These are phyloP conservation scores for Raphanus sativus DNA, from an alignment of 345 rosid species.

Conservation along the genomic window DNA sequence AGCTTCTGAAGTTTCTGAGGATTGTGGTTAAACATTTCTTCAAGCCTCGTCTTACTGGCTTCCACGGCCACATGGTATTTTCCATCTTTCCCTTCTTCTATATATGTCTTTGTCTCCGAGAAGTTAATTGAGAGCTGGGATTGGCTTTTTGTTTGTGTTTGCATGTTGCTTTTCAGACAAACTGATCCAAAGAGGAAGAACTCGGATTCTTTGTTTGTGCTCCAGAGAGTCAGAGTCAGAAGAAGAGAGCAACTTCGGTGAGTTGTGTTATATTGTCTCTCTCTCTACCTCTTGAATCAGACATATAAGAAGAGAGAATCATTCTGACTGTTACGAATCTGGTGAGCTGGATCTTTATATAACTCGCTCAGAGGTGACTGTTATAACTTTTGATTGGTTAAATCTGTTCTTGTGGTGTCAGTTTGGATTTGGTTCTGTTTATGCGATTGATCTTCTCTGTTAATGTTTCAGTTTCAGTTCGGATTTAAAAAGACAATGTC, in stretches of 20 bases:
- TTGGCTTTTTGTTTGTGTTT: neutral
- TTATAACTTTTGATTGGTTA: neutral
- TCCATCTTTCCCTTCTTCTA: no score
- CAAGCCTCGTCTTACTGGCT: neutral
- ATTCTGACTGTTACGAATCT: neutral
- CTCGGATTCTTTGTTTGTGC: neutral
- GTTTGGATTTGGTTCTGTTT: neutral
- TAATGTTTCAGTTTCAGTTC: neutral
- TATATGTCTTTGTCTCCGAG: neutral
- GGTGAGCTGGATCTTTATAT: neutral
- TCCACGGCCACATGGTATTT: neutral
- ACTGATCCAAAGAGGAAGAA: neutral
- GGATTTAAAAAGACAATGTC: neutral
- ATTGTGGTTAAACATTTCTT: neutral
- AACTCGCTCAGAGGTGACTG: neutral
- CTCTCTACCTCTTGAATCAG: neutral
- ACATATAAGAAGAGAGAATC: neutral
- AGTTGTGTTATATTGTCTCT: neutral
- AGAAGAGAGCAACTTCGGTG: neutral
- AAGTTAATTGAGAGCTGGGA: neutral
- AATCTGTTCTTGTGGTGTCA: neutral
- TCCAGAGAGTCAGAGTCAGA: neutral
- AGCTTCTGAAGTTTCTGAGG: neutral
- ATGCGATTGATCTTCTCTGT: neutral
- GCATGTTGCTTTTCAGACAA: neutral